phyloP scores from a whole-genome alignment of 257 asterid genomes.

The Parsonsia alboflavescens region DNA sequence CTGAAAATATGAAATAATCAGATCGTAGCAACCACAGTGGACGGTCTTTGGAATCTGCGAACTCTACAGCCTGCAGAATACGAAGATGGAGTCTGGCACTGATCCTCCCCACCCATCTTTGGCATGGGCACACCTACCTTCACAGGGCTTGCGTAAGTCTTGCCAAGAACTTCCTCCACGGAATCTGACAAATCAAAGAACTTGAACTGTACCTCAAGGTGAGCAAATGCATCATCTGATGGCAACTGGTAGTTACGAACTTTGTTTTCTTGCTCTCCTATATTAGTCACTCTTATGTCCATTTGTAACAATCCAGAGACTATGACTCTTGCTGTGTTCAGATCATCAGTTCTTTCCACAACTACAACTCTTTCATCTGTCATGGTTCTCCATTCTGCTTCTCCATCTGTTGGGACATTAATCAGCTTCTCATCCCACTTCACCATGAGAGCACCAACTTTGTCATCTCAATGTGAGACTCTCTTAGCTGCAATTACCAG shows the following conservation, averaged over 20 bases:
- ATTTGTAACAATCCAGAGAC: slow-evolving; percentile 37
- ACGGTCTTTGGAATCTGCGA: slow-evolving; percentile 50
- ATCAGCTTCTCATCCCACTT: slow-evolving; percentile 43
- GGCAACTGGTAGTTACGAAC: slow-evolving; percentile 58
- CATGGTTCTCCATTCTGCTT: slow-evolving; percentile 44
- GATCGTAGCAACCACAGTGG: slow-evolving; percentile 22
- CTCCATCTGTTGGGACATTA: slow-evolving; percentile 38
- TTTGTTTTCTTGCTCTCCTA: slow-evolving; percentile 48
- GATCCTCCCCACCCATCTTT: slow-evolving; percentile 68
- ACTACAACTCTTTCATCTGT: slow-evolving; percentile 32
- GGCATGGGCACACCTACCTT: slow-evolving; percentile 70
- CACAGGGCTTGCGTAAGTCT: slow-evolving; percentile 51
- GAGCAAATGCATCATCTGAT: slow-evolving; percentile 50
- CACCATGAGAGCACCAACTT: slow-evolving; percentile 39
- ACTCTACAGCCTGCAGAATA: slow-evolving; percentile 45
- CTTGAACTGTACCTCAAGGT: slow-evolving; percentile 57
- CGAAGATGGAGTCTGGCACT: slow-evolving; percentile 52
- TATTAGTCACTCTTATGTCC: slow-evolving; percentile 44
- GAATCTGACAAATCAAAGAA: slow-evolving; percentile 40
- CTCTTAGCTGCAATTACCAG: slow-evolving; percentile 47
- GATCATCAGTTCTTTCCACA: slow-evolving; percentile 57
- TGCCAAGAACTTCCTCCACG: slow-evolving; percentile 57
- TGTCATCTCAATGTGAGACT: slow-evolving; percentile 47
- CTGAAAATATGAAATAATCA: slow-evolving; percentile 3
- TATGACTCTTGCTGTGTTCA: slow-evolving; percentile 44